These are phyloP conservation scores for Gastrolobium villosum DNA, from an alignment of 306 rosid species.

Conservation along the genomic window DNA sequence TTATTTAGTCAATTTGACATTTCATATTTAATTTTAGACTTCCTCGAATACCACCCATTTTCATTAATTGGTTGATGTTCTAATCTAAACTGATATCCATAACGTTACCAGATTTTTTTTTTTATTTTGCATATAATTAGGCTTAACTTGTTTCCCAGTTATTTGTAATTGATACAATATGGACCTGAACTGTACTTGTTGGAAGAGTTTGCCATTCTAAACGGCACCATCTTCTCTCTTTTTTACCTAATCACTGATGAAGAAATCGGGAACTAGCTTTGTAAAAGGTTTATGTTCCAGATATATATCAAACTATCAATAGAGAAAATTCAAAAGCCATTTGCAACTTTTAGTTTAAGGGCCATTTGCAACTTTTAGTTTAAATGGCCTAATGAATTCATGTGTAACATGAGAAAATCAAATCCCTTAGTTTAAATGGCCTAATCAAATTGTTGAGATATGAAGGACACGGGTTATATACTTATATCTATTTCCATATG, in stretches of 20 bases:
- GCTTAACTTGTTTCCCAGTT: not conserved
- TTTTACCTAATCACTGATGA: not conserved
- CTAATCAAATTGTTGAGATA: conserved; percentile 17
- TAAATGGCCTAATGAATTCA: conserved; percentile 23
- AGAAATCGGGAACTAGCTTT: not conserved
- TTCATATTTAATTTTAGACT: not conserved
- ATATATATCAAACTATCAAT: not conserved
- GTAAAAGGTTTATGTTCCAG: not conserved
- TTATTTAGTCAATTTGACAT: not conserved
- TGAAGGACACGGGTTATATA: not conserved
- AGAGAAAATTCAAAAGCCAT: not conserved
- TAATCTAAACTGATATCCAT: not conserved
- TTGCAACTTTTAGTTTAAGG: not conserved
- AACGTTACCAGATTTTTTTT: not conserved
- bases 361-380: too few species aligned
- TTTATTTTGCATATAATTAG: not conserved
- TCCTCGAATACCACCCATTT: not conserved
- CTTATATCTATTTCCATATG: conserved; percentile 4
- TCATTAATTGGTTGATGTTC: not conserved
- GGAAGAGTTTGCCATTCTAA: not conserved
- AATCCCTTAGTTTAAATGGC: conserved; percentile 28
- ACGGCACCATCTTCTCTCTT: not conserved
- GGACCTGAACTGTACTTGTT: not conserved
- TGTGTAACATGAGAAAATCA: too few species aligned
- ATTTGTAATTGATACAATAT: not conserved